A percentile compares a stretch with the other conserved stretches of the same genome.
These are phyloP conservation scores for Boletus reticulatus DNA, from an alignment of 768 basidiomycete genomes.

Conservation along the genomic window DNA sequence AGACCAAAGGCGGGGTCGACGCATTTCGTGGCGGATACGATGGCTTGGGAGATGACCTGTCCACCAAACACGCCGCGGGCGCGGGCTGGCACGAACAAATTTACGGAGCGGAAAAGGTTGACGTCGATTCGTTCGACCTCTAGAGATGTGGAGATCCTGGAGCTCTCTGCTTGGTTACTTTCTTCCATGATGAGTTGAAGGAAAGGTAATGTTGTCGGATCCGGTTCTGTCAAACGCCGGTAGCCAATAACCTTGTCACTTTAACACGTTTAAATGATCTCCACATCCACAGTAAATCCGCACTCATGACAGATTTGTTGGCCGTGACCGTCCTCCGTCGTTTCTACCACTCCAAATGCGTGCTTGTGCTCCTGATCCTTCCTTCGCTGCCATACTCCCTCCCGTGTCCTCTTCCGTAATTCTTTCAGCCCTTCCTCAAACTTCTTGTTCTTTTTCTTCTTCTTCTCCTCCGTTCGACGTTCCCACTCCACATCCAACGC, in stretches of 20 bases:
- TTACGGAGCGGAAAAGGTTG: constrained; percentile 77
- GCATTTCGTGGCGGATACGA: constrained; percentile 76
- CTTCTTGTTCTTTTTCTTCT: constrained; percentile 88
- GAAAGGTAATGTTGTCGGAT: no score
- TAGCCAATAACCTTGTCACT: no score
- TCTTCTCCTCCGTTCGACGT: constrained; percentile 74
- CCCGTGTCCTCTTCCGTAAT: constrained; percentile 78
- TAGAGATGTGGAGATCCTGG: constrained; percentile 68
- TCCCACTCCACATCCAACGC: constrained; percentile 88
- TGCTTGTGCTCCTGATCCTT: constrained; percentile 90
- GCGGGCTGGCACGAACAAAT: constrained; percentile 57
- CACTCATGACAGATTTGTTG: constrained; percentile 84
- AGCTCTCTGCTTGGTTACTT: constrained; percentile 55
- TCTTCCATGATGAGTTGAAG: constrained; percentile 28
- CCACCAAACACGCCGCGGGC: constrained; percentile 83
- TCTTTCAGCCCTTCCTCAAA: constrained; percentile 90
- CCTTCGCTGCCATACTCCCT: constrained; percentile 85
- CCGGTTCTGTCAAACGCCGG: no score
- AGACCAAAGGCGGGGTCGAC: constrained; percentile 63
- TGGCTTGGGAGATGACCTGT: constrained; percentile 86
- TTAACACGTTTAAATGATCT: constrained; percentile 47
- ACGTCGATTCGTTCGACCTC: constrained; percentile 78
- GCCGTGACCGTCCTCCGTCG: constrained; percentile 50
- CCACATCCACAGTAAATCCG: constrained; percentile 89
- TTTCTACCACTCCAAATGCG: constrained; percentile 63